Evolutionary conservation across 2,329 filamentous ascomycete genomes (phyloP), one percentile per base, ranked within the genome.

Genomic region (Colletotrichum sp.): DNA sequence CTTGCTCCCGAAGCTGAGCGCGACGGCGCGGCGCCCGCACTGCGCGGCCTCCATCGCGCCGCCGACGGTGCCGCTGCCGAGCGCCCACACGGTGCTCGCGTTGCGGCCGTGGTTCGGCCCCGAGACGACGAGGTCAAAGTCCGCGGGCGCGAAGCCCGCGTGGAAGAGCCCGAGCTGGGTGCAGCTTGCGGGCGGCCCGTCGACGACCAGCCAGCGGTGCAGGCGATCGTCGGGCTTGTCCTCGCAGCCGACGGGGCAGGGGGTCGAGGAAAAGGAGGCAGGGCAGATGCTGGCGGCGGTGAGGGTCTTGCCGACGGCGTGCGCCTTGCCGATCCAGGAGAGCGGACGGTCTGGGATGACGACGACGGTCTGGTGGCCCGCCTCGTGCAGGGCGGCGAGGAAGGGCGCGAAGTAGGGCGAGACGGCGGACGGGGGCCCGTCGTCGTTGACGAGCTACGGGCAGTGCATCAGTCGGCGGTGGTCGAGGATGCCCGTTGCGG

Each of bases 261-360:
- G n/a, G 15, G 30, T 34, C 24, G 70, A 69, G 16, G 61, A 32
- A 18, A 72, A 72, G 30, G 75, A 77, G 16, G 68, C 52, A 6
- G 77, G 77, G 32, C 76, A 78, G 39, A 60, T 70, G 39, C 71
- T 77, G 9, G 67, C 74, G 39, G 77, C 78, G 28, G 70, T 92
- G 74, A 93, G 87, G 36, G 90, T 89, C 77, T 92, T 90, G 65
- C 93, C 93, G 71, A 95, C 92, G 48, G 95, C 90, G 81, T 95
- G 93, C 3, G 93, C 93, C 86, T 95, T 95, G 78, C 93, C 93
- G 78, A 95, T 95, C 93, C 93, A 95, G 75, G 92, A 94, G 78
- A 93, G 89, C 82, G 95, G 93, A 26, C 90, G 90, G 82, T 94
- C 90, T 0, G 93, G 93, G 5, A 95, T 88, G 65, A 94, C 89